Conservation (phyloP, 2,329 filamentous ascomycete species). For the Arthrobotrys conoides region DNA sequence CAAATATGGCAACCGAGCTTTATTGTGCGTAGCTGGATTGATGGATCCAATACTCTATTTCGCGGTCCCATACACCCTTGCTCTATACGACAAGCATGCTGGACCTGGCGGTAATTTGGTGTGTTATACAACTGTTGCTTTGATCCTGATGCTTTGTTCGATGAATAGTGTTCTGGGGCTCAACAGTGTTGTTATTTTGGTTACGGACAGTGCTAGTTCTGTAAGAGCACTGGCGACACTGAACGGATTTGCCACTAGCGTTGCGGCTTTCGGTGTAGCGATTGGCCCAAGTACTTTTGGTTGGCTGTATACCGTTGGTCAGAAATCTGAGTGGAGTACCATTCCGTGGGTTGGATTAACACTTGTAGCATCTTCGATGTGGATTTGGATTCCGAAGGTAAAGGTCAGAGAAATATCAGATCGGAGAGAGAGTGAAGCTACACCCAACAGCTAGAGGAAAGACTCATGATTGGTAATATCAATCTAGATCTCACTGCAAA, state of each 20-base stretch:
- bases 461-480: too few species aligned
- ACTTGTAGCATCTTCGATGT: conserved; percentile 18
- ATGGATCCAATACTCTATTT: conserved; percentile 38
- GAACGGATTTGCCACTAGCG: conserved; percentile 35
- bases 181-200: conserved; percentile 35
- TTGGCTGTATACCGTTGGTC: conserved; percentile 39
- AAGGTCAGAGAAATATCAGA: neutral
- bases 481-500: too few species aligned
- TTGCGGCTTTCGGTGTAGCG: conserved; percentile 12
- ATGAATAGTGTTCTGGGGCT: conserved; percentile 38
- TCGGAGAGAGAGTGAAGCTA: too few species aligned
- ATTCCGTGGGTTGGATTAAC: conserved; percentile 49
- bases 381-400: conserved; percentile 45
- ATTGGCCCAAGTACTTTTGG: conserved; percentile 39
- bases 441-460: too few species aligned
- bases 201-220: conserved; percentile 43
- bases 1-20: conserved; percentile 22
- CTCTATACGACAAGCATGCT: conserved; percentile 26
- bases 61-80: conserved; percentile 24
- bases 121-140: conserved; percentile 18
- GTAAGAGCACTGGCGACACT: conserved; percentile 21
- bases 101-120: conserved; percentile 1
- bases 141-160: conserved; percentile 11
- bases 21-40: conserved; percentile 19
- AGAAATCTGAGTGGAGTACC: conserved; percentile 38